Base-by-base conservation (phyloP, 768 basidiomycete species). In the Mycena rebaudengoi region DNA sequence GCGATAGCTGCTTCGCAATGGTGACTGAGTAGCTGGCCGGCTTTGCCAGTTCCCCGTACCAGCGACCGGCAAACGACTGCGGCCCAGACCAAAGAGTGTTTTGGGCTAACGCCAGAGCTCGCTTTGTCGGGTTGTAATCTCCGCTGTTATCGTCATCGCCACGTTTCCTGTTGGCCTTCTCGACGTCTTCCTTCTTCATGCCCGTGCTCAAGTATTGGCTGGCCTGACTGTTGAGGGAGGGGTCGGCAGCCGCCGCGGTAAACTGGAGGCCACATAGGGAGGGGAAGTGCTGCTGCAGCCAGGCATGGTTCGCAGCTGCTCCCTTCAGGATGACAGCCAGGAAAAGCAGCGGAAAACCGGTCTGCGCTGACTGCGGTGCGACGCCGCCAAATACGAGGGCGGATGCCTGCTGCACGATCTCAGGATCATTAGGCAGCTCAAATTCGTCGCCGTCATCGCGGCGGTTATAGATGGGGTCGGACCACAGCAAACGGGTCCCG, bases 401-500 rank as follows among this genome's bases (percentile, higher is more conserved):
- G 8, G 12, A 16, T 8, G 51, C 26, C n/a, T n/a, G n/a, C n/a
- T n/a, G n/a, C n/a, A n/a, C n/a, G n/a, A n/a, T n/a, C n/a, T n/a
- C 51, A 39, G 10, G 51, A 53, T 11, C 28, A 16, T 21, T 0
- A 12, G 30, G 10, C 13, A 3, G 33, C 40, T 33, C 35, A 39
- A 53, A 53, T 20, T 39, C 35, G 51, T 53, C 13, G 23, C 51
- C 37, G 2, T 13, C 37, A 20, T 53, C 16, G 51, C 51, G 51
- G 12, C 51, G 51, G 39, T 53, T 53, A 53, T 37, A 40, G 5
- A 53, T 37, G 18, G 51, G 51, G 35, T 37, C 51, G 51, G 51
- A 53, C 51, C 51, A 53, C 33, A 26, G 26, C 51, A 53, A 39
- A 29, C 26, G 16, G 26, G 23, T 40, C 37, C 51, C 51, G 28